phyloP scores from a whole-genome alignment of 495 filamentous ascomycete genomes.

The Penicillium flavigenum region DNA sequence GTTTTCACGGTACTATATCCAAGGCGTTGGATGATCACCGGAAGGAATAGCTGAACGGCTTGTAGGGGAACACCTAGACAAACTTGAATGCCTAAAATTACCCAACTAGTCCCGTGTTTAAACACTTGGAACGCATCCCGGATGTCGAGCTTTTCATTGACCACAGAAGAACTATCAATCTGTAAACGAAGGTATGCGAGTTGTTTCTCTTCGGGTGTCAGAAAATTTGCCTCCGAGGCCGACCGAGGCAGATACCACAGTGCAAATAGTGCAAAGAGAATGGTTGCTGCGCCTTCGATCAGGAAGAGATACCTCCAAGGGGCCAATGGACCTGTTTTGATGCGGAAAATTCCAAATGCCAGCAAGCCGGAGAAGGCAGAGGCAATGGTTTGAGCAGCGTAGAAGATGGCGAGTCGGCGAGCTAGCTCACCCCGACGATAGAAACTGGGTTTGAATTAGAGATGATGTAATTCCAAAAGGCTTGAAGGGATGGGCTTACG shows the following conservation, averaged over 20 bases:
- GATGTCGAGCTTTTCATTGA: slow-evolving; percentile 67
- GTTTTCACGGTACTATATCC: slow-evolving; percentile 63
- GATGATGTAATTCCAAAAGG: neutral
- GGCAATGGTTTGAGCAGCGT: slow-evolving; percentile 69
- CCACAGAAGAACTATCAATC: slow-evolving; percentile 64
- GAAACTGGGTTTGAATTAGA: slow-evolving; percentile 37
- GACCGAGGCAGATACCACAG: slow-evolving; percentile 65
- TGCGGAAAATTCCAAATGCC: slow-evolving; percentile 72
- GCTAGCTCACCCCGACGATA: slow-evolving; percentile 74
- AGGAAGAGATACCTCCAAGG: slow-evolving; percentile 74
- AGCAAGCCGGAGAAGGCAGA: slow-evolving; percentile 69
- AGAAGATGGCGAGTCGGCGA: slow-evolving; percentile 72
- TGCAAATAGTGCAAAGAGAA: slow-evolving; percentile 63
- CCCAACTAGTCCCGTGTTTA: slow-evolving; percentile 57
- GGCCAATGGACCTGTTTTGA: slow-evolving; percentile 49
- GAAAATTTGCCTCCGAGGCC: slow-evolving; percentile 59
- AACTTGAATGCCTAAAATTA: slow-evolving; percentile 64
- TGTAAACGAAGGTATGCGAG: slow-evolving; percentile 69
- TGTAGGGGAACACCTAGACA: slow-evolving; percentile 73
- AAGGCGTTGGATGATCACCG: slow-evolving; percentile 64
- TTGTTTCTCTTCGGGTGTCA: slow-evolving; percentile 59
- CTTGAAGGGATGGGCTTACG: slow-evolving; percentile 8
- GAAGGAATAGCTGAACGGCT: slow-evolving; percentile 65
- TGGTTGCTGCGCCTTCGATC: slow-evolving; percentile 64
- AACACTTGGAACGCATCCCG: slow-evolving; percentile 61